A percentile compares a stretch with the other conserved stretches of the same genome.
These are phyloP conservation scores for Calocybe indica DNA, from an alignment of 768 basidiomycete genomes.

Conservation along the genomic window DNA sequence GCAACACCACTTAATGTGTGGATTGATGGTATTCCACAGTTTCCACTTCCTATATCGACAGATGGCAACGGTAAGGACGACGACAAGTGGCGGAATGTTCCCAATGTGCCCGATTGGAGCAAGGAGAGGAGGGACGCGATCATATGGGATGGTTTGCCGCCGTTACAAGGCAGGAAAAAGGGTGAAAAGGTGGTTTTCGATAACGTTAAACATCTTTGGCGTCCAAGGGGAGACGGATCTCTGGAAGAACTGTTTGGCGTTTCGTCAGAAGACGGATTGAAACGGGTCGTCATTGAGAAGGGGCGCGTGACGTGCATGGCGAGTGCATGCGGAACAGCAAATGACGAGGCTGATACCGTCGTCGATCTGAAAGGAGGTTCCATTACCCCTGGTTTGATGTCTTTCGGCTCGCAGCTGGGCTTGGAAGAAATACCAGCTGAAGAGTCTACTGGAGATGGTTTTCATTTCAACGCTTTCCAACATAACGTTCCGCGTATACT, in stretches of 20 bases:
- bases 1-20: constrained; percentile 73
- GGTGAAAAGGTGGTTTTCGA: constrained; percentile 44
- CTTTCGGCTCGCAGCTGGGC: constrained; percentile 66
- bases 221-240: constrained; percentile 20
- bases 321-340: constrained; percentile 20
- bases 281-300: constrained; percentile 35
- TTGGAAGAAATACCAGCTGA: constrained; percentile 72
- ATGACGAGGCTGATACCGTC: constrained; percentile 13
- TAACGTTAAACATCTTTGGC: constrained; percentile 58
- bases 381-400: constrained; percentile 60
- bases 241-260: constrained; percentile 26
- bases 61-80: constrained; percentile 38
- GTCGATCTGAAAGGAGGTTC: constrained; percentile 69
- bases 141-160: constrained; percentile 66
- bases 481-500: constrained; percentile 35
- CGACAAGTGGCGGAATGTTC: constrained; percentile 38
- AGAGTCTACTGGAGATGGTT: constrained; percentile 59
- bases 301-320: constrained; percentile 53
- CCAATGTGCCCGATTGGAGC: constrained; percentile 57
- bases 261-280: constrained; percentile 13
- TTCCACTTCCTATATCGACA: constrained; percentile 38
- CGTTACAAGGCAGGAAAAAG: constrained; percentile 35
- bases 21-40: constrained; percentile 81
- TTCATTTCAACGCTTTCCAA: constrained; percentile 50
- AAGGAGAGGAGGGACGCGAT: constrained; percentile 54